A percentile compares a stretch with the other conserved stretches of the same genome.
These are phyloP conservation scores for Salix brachista DNA, from an alignment of 345 rosid species.

Conservation along the genomic window DNA sequence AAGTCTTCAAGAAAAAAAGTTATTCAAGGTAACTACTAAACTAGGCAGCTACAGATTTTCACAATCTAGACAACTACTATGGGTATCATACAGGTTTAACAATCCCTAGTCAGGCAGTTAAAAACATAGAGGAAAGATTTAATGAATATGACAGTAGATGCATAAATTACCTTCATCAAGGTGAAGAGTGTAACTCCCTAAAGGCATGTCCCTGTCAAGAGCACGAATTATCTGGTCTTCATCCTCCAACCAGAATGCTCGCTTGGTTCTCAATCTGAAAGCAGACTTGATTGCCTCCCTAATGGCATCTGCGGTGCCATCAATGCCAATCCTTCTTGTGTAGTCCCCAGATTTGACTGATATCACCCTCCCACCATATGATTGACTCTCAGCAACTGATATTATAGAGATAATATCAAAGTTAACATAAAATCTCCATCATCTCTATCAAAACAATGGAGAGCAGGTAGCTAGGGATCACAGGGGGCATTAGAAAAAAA, in stretches of 20 bases:
- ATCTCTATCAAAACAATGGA: neutral
- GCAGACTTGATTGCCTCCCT: constrained; percentile 82
- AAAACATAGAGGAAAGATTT: neutral
- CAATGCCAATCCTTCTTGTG: constrained; percentile 84
- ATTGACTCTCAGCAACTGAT: constrained; percentile 66
- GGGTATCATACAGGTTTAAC: neutral
- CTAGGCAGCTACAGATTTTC: neutral
- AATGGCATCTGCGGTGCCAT: constrained; percentile 82
- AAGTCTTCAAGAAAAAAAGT: neutral
- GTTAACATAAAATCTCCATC: neutral
- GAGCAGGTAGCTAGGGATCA: neutral
- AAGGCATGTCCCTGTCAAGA: constrained; percentile 92
- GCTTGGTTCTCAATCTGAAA: constrained; percentile 76
- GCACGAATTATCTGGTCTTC: constrained; percentile 80
- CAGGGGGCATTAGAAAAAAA: neutral
- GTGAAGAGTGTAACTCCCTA: constrained; percentile 79
- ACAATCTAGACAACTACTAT: neutral
- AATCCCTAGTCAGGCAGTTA: neutral
- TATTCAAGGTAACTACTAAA: neutral
- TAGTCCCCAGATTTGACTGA: constrained; percentile 86
- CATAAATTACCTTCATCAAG: constrained; percentile 73
- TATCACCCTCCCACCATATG: constrained; percentile 85
- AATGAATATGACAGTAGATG: neutral
- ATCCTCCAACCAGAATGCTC: constrained; percentile 98
- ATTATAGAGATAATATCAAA: neutral